phyloP scores from a whole-genome alignment of 176 grass and related monocot genomes.

The Thinopyrum elongatum region DNA sequence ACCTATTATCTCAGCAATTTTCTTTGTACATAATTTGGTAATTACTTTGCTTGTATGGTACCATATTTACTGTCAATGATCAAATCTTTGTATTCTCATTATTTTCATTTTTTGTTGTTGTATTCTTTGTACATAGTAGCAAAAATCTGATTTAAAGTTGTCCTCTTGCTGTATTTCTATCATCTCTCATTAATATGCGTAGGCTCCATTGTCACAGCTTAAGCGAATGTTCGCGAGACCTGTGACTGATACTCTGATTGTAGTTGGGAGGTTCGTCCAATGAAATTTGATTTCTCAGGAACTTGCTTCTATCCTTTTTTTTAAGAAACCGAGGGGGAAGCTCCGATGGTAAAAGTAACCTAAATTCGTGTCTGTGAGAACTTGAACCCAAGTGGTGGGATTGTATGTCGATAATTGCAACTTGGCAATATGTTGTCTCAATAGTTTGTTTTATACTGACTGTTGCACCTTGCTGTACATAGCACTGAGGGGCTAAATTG shows the following conservation, averaged over 20 bases:
- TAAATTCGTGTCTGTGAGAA: not conserved
- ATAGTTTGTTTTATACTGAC: conserved; percentile 7
- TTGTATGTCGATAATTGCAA: not conserved
- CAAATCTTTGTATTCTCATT: not conserved
- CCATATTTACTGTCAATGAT: not conserved
- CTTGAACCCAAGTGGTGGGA: not conserved
- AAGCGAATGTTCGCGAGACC: not conserved
- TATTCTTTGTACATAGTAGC: not conserved
- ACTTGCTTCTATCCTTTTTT: not conserved
- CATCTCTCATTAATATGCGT: not conserved
- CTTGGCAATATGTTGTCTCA: not conserved
- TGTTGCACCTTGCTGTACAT: not conserved
- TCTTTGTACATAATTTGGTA: conserved; percentile 3
- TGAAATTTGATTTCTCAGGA: not conserved
- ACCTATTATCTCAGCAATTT: conserved; percentile 16
- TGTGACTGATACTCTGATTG: not conserved
- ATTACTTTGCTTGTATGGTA: not conserved
- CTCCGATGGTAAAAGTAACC: not conserved
- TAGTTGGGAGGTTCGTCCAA: conserved; percentile 6
- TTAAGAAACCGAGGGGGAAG: not conserved
- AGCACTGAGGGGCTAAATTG: not conserved
- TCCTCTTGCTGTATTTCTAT: not conserved
- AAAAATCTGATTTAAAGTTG: not conserved
- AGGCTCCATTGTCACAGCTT: not conserved
- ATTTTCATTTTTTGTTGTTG: not conserved